Percentiles rank a stretch among this genome's conserved stretches.
phyloP scores from a whole-genome alignment of 169 alveolate species.

The Plasmodium vivax region DNA sequence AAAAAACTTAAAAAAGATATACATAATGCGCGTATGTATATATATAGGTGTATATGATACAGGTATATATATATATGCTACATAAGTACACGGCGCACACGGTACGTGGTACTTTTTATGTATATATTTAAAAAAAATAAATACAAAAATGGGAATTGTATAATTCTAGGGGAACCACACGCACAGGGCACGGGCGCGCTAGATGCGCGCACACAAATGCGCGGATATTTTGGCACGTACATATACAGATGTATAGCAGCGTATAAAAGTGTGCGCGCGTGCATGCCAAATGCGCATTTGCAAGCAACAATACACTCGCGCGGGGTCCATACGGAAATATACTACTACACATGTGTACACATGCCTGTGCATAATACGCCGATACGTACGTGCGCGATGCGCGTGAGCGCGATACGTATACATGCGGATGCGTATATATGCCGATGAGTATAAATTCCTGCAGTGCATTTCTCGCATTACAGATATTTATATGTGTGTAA shows the following conservation, averaged over 20 bases:
- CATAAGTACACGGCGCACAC: not conserved
- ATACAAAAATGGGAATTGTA: not conserved
- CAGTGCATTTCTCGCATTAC: not conserved
- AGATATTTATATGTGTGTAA: not conserved
- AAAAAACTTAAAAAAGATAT: slow-evolving; percentile 31
- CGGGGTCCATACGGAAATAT: not conserved
- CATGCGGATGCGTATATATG: not conserved
- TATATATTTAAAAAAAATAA: not conserved
- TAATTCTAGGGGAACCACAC: not conserved
- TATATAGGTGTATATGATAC: not conserved
- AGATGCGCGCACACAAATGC: not conserved
- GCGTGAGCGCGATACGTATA: not conserved
- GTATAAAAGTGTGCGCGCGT: not conserved
- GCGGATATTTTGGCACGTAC: not conserved
- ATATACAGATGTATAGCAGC: not conserved
- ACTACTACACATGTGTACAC: not conserved
- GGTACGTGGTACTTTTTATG: not conserved
- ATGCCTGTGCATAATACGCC: not conserved
- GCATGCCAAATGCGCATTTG: not conserved
- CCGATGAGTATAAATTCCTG: not conserved
- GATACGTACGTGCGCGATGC: not conserved
- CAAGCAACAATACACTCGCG: too few species aligned
- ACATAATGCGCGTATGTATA: not conserved
- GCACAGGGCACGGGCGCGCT: not conserved
- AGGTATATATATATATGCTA: not conserved